These are phyloP conservation scores for Leishmania tropica DNA, from an alignment of 208 protist species.

Conservation along the genomic window DNA sequence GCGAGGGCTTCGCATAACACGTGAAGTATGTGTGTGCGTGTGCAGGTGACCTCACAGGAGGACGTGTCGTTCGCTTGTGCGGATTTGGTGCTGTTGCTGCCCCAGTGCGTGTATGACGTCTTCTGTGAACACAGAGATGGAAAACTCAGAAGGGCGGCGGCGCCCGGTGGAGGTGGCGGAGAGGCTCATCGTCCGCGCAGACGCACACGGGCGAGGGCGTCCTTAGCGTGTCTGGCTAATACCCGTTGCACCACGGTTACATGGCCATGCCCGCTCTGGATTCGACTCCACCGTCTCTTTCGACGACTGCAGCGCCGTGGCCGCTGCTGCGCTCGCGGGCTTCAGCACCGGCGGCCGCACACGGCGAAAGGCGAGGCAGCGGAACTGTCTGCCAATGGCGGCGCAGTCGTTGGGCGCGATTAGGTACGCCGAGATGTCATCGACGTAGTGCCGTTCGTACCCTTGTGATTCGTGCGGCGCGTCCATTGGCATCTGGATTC, in stretches of 20 bases:
- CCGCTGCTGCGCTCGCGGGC: constrained; percentile 3
- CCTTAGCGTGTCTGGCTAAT: not conserved
- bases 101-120: not conserved
- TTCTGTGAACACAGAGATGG: not conserved
- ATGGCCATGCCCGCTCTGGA: not conserved
- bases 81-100: not conserved
- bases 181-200: not conserved
- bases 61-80: not conserved
- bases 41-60: not conserved
- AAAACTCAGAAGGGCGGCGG: not conserved
- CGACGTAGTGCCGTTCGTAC: constrained; percentile 55
- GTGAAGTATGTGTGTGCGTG: not conserved
- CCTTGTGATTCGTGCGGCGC: constrained; percentile 68
- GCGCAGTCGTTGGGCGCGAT: constrained; percentile 64
- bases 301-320: not conserved
- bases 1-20: not conserved
- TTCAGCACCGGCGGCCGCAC: constrained; percentile 45
- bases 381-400: constrained; percentile 47
- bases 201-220: not conserved
- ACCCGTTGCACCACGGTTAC: not conserved
- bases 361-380: constrained; percentile 59
- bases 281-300: not conserved
- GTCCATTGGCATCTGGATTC: constrained; percentile 71
- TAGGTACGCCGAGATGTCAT: constrained; percentile 64
- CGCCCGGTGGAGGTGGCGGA: not conserved